Evolutionary conservation across 2,329 filamentous ascomycete genomes (phyloP).

Genomic region (Huntiella bhutanensis): DNA sequence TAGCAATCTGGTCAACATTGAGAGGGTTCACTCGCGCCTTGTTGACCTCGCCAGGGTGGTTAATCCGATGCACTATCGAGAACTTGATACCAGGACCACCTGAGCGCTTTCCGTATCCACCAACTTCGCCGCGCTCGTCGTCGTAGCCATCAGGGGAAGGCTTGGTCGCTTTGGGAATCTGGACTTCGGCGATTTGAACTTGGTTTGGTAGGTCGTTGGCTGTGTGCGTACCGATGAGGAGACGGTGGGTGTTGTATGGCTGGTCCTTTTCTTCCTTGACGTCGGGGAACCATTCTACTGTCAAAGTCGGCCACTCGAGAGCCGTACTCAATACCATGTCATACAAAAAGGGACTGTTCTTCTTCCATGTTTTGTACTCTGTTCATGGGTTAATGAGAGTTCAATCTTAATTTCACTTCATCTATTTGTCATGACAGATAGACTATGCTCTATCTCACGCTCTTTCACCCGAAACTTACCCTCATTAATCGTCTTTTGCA

Average conservation of each 20-base stretch:
- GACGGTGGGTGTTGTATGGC: conserved; percentile 69
- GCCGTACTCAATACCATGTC: conserved; percentile 92
- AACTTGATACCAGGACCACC: conserved; percentile 64
- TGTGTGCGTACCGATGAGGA: conserved; percentile 89
- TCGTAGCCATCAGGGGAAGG: conserved; percentile 75
- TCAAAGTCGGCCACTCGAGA: conserved; percentile 91
- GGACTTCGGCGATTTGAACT: conserved; percentile 82
- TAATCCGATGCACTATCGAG: conserved; percentile 85
- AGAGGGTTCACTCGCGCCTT: conserved; percentile 96
- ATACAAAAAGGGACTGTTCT: conserved; percentile 95
- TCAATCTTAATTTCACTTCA: background rate
- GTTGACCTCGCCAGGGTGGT: conserved; percentile 93
- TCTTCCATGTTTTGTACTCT: conserved; percentile 99
- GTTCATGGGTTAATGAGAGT: conserved; percentile 12
- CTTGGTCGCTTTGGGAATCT: conserved; percentile 62
- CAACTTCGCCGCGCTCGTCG: conserved; percentile 80
- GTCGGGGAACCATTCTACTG: conserved; percentile 95
- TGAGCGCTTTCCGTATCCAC: conserved; percentile 63
- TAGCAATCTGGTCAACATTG: conserved; percentile 91
- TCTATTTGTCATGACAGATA: background rate
- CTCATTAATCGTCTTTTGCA: conserved; percentile 88
- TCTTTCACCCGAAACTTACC: conserved; percentile 26
- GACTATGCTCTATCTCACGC: background rate
- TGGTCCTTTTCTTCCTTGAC: conserved; percentile 75
- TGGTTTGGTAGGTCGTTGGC: conserved; percentile 74